Percentiles rank a stretch among this genome's conserved stretches.
Evolutionary conservation across 2,329 filamentous ascomycete species (phyloP).

Genomic region (Aspergillus flavus): DNA sequence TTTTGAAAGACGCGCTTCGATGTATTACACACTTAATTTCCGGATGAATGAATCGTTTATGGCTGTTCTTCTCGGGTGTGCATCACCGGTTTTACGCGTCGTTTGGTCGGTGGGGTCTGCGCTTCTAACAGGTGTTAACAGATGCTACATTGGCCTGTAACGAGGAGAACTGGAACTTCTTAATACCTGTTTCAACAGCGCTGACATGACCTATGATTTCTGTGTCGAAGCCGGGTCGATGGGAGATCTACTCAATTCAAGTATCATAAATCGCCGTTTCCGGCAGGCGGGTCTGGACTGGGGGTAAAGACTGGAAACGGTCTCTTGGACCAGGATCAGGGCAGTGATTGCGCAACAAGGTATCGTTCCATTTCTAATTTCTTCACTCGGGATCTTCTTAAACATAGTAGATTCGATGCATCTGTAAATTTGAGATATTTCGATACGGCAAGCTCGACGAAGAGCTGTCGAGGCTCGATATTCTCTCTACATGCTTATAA

Average conservation of each 20-base stretch:
- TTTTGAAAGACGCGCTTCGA: fast-evolving
- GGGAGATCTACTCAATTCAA: background rate
- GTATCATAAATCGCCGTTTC: background rate
- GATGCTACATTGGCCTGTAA: background rate
- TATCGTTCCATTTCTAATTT: background rate
- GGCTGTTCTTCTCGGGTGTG: background rate
- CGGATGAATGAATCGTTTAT: background rate
- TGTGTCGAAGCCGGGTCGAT: background rate
- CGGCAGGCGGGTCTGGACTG: background rate
- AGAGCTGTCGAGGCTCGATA: background rate
- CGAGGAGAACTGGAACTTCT: background rate
- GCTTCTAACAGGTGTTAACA: conserved; percentile 13
- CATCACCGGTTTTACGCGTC: background rate
- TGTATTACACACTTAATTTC: fast-evolving
- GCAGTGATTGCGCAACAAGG: background rate
- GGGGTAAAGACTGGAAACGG: background rate
- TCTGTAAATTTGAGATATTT: background rate
- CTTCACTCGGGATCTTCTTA: background rate
- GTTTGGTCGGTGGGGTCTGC: too few species aligned
- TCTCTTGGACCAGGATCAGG: background rate
- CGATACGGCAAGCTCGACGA: background rate
- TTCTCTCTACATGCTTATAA: background rate
- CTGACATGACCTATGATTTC: fast-evolving
- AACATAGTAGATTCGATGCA: background rate
- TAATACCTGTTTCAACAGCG: background rate